Percentiles rank a stretch among this genome's conserved stretches.
Evolutionary conservation across 2,329 filamentous ascomycete genomes (phyloP).

Genomic region (Talaromyces pinophilus): DNA sequence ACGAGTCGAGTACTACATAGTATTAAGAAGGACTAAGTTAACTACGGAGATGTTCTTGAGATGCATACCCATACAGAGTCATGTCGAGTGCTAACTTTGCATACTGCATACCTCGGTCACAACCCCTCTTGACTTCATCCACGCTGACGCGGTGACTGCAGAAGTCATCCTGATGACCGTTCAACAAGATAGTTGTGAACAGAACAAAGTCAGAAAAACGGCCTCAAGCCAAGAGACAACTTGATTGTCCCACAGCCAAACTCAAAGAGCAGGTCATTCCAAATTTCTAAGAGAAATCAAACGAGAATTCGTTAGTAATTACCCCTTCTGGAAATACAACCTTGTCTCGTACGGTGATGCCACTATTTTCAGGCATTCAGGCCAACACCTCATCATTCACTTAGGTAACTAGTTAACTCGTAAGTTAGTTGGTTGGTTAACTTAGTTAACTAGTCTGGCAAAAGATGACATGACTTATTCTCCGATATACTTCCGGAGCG

Average conservation of each 20-base stretch:
- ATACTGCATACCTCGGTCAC: background rate
- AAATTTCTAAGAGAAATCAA: background rate
- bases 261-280: background rate
- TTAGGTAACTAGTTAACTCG: too few relatives aligned
- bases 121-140: background rate
- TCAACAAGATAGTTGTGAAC: background rate
- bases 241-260: background rate
- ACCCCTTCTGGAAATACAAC: background rate
- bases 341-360: background rate
- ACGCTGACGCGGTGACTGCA: conserved; percentile 4
- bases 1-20: too few relatives aligned
- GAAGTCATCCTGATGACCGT: background rate
- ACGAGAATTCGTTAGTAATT: conserved; percentile 6
- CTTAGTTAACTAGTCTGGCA: background rate
- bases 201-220: background rate
- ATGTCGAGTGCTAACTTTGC: background rate
- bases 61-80: background rate
- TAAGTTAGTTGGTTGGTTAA: too few relatives aligned
- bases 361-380: conserved; percentile 14
- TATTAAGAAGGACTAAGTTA: too few relatives aligned
- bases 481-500: conserved; percentile 4
- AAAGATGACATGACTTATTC: background rate
- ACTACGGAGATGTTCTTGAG: background rate
- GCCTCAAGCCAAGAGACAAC: background rate
- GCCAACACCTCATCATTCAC: background rate